Evolutionary conservation across 2,329 filamentous ascomycete species (phyloP).

Genomic region (Penicillium freii): DNA sequence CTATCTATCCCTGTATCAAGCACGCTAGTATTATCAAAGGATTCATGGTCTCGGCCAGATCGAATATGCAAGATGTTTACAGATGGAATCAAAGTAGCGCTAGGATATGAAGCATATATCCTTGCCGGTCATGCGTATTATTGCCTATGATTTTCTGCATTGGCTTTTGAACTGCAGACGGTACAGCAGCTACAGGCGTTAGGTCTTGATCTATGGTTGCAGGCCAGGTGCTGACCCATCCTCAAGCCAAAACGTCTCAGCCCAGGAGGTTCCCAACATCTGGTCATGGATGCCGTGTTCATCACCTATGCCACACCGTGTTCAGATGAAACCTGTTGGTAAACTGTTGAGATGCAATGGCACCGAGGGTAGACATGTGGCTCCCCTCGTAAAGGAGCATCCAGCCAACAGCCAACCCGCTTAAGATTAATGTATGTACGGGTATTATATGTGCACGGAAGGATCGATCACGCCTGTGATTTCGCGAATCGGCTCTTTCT

Average conservation of each 20-base stretch:
- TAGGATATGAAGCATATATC: constrained; percentile 2
- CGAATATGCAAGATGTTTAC: not conserved
- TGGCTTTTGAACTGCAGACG: constrained; percentile 13
- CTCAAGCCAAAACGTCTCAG: not conserved
- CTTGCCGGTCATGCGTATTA: constrained; percentile 4
- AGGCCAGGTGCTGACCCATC: not conserved
- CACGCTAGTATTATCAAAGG: not conserved
- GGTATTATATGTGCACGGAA: constrained; percentile 8
- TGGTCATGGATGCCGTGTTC: not conserved
- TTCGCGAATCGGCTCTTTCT: constrained; percentile 42
- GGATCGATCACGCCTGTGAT: constrained; percentile 22
- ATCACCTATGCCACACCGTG: not conserved
- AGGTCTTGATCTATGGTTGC: not conserved
- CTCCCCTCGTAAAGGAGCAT: not conserved
- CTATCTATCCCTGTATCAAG: not conserved
- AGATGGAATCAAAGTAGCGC: not conserved
- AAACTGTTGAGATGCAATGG: constrained; percentile 6
- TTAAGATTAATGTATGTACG: constrained; percentile 1
- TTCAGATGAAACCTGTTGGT: not conserved
- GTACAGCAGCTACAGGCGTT: constrained; percentile 14
- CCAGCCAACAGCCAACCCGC: not conserved
- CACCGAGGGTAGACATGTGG: constrained; percentile 6
- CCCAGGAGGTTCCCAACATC: not conserved
- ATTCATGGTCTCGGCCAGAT: not conserved
- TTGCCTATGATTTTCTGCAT: constrained; percentile 11